Evolutionary conservation across 176 grass and related monocot genomes (phyloP), one percentile per base, ranked within the genome.

Genomic region (Carex cristatella): DNA sequence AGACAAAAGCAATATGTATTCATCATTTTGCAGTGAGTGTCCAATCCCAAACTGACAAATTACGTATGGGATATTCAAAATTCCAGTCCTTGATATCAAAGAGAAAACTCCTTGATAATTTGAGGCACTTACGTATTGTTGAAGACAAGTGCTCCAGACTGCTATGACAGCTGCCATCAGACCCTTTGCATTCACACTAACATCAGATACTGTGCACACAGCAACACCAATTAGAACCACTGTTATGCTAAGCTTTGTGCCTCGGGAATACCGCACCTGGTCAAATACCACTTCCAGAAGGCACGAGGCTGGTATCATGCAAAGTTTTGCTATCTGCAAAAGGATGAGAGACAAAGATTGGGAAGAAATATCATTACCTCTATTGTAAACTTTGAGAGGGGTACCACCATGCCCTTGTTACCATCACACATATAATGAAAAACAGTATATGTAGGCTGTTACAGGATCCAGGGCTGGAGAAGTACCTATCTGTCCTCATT

Each of bases 231-330:
- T 51, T 28, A 95, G 86, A 79, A 98, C 95, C 57, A 98, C 91
- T 79, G 88, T 69, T 89, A 98, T 98, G 89, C 95, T 98, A 63
- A 98, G 85, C 70, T 95, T 98, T 66, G 95, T 98, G 75, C 91
- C 85, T 73, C 76, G 71, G 10, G 93, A 95, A 68, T 98, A 98
- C 74, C 84, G 93, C 18, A 98, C 89, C 51, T 93, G 91, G 80
- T 98, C 95, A 60, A 98, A 98, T 64, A 90, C 87, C 84, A 95
- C 91, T 79, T 95, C 95, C 58, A 98, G 88, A 89, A 98, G 93
- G 80, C 95, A 98, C 84, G 93, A 98, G n/a, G 91, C 95, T 38
- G 95, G 95, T 88, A 98, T 98, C 93, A 95, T 98, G 81, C 93
- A 93, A 37, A 98, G 77, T 83, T 98, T 98, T 61, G 95, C 91